Evolutionary conservation across 768 basidiomycete genomes (phyloP), one percentile per base, ranked within the genome.

Genomic region (Leccinum incarnatum): DNA sequence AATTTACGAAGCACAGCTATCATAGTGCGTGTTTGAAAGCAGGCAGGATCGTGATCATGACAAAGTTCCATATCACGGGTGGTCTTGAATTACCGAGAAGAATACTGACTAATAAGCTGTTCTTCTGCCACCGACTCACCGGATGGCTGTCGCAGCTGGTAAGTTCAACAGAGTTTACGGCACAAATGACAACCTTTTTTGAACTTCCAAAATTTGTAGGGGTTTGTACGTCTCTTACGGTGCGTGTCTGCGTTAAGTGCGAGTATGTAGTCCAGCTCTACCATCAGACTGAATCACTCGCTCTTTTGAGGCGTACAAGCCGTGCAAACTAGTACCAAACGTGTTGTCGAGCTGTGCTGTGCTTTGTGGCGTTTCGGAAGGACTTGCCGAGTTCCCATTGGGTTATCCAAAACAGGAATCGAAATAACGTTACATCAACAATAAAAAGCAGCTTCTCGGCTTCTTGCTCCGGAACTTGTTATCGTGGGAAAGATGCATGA

Each of bases 341-440:
- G 40, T 40, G 23, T 29, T 45, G n/a, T 32, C 23, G 52, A 47
- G 37, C 37, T 40, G 47, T 58, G 65, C 60, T 36, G 58, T 57
- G 53, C 67, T 70, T 70, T 68, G 67, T 68, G 67, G 67, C 67
- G 64, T 58, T 54, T 56, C 56, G 59, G 48, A 51, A 21, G 53
- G 19, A 54, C 14, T 46, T 54, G 55, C 51, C 37, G 34, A 52
- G 25, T 53, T 55, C 56, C 47, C 51, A 53, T 60, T 66, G 34
- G 32, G 17, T 23, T 40, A 23, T 32, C 12, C 51, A 11, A 51
- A 66, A 48, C 53, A 34, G 37, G 34, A 40, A 45, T 34, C 29
- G 42, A 63, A 66, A 54, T 25, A 52, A 42, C 42, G 45, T 42
- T 48, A 47, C 49, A 61, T 62, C 37, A 55, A 67, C 55, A 68